A percentile compares a stretch with the other conserved stretches of the same genome.
These are phyloP conservation scores for Trametes sanguinea DNA, from an alignment of 768 basidiomycete species.

Conservation along the genomic window DNA sequence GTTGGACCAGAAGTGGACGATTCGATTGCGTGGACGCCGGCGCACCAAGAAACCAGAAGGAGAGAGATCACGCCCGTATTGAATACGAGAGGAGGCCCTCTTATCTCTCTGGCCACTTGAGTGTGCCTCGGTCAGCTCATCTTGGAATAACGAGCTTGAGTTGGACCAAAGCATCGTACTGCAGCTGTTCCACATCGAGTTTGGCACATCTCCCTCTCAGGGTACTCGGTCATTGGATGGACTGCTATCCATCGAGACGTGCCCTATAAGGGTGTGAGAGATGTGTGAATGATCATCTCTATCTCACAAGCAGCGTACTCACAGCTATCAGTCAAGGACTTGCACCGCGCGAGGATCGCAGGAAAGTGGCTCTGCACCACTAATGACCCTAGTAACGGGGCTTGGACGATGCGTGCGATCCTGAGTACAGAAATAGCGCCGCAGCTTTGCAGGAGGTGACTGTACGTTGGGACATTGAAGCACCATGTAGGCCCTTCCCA, in stretches of 20 bases:
- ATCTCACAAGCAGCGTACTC: background rate
- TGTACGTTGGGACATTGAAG: no score
- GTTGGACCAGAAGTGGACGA: background rate
- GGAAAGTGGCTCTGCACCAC: no score
- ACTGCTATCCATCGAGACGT: background rate
- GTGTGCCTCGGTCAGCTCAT: background rate
- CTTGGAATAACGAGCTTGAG: background rate
- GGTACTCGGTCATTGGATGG: conserved; percentile 1
- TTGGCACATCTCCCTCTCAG: background rate
- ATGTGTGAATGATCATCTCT: conserved; percentile 1
- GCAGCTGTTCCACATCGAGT: background rate
- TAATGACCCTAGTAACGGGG: no score
- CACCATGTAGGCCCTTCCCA: no score
- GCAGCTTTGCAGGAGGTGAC: no score
- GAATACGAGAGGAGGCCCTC: background rate
- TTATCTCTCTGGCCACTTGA: background rate
- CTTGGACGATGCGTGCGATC: no score
- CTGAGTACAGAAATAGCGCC: no score
- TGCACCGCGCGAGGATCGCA: conserved; percentile 1
- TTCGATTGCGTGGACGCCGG: conserved; percentile 11
- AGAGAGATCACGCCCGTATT: background rate
- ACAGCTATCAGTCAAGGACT: background rate
- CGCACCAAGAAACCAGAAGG: conserved; percentile 1
- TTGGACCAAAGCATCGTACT: conserved; percentile 1
- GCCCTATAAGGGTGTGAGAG: background rate